Base-by-base conservation (phyloP, 495 filamentous ascomycete species). In the Podospora australis region DNA sequence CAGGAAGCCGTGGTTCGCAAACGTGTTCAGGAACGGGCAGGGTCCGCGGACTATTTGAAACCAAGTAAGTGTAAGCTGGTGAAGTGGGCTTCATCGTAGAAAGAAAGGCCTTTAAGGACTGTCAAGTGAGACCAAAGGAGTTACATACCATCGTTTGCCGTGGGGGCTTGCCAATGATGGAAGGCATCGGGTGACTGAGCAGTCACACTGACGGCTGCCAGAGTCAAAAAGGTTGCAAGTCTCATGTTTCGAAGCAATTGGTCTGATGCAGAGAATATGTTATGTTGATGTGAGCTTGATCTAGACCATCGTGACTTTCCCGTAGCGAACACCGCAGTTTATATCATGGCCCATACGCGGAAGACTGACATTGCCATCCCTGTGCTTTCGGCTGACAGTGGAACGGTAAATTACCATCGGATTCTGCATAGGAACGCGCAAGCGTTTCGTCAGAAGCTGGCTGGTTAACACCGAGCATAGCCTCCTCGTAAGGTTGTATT, bases 11-110 rank as follows among this genome's bases (percentile, higher is more conserved):
- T 70, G 65, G 41, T 70, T 70, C 5, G 67, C 56, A 30, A 70
- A 55, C 5, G 58, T 54, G 47, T 70, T 70, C 5, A 70, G 62
- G 63, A 70, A 66, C 4, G 67, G 67, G 44, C 67, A 70, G 8
- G 66, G 65, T 13, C 46, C 59, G 6, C 67, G 67, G 28, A 60
- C 50, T 53, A 16, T 6, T 6, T 29, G 14, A 17, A 36, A 36
- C 2, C 2, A 7, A 11, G 32, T 19, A 6, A 36, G 32, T 17
- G 32, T 19, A 6, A 36, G 32, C 32, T 36, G 13, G 19, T 36
- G 32, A 6, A n/a, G n/a, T n/a, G n/a, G n/a, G n/a, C n/a, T n/a
- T n/a, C n/a, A n/a, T n/a, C n/a, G n/a, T n/a, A n/a, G n/a, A 36
- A 29, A 36, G 3, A n/a, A 36, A 17, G 13, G 2, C 14, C 9